A percentile compares a stretch with the other conserved stretches of the same genome.
phyloP scores from a whole-genome alignment of 169 alveolate species.

The Eimeria zaria region DNA sequence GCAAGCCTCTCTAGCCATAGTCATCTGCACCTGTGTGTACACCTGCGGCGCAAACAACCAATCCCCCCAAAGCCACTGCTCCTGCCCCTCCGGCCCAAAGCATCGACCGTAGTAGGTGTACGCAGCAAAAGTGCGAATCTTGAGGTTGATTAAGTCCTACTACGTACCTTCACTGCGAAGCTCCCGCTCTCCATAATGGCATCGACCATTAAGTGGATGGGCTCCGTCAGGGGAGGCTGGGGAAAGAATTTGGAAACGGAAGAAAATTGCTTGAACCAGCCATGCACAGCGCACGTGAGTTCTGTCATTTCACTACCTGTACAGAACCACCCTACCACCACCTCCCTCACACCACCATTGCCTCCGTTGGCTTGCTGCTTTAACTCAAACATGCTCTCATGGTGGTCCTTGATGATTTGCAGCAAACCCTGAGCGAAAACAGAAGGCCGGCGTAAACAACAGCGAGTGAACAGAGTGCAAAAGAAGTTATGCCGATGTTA shows the following conservation, averaged over 20 bases:
- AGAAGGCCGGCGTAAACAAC: background rate
- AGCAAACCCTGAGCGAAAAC: slow-evolving; percentile 90
- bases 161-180: slow-evolving; percentile 91
- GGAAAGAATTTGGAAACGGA: slow-evolving; percentile 94
- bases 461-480: background rate
- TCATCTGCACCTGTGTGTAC: slow-evolving; percentile 91
- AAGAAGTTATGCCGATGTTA: background rate
- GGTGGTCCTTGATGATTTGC: slow-evolving; percentile 96
- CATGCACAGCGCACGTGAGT: slow-evolving; percentile 96
- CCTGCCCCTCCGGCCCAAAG: background rate
- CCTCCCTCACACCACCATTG: slow-evolving; percentile 95
- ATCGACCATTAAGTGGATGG: slow-evolving; percentile 95
- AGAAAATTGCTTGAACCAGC: slow-evolving; percentile 95
- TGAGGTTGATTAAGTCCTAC: background rate
- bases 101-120: background rate
- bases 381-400: slow-evolving; percentile 95
- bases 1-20: slow-evolving; percentile 91
- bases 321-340: slow-evolving; percentile 95
- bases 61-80: background rate
- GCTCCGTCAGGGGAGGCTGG: slow-evolving; percentile 94
- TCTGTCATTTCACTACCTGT: slow-evolving; percentile 95
- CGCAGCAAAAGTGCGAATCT: background rate
- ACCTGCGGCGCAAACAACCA: slow-evolving; percentile 72
- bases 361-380: slow-evolving; percentile 94
- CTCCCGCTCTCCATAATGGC: slow-evolving; percentile 94